Evolutionary conservation across 208 protist species (phyloP).

Genomic region (Novymonas esmeraldas): DNA sequence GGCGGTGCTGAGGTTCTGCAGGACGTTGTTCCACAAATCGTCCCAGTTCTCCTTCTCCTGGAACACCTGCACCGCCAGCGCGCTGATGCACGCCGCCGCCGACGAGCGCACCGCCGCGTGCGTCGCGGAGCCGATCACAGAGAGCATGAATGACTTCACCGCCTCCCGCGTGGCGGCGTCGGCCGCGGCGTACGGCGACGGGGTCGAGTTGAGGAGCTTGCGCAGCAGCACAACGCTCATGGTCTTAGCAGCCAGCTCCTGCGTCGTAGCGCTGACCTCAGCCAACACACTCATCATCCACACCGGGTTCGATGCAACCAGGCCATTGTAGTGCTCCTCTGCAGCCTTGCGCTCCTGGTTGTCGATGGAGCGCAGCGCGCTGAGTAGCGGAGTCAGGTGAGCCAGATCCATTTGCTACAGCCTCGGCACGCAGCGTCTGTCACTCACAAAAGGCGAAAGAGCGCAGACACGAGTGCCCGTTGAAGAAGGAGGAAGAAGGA

Average conservation of each 20-base stretch:
- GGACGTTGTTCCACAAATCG: conserved; percentile 78
- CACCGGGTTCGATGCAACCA: conserved; percentile 40
- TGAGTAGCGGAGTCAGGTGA: conserved; percentile 52
- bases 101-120: conserved; percentile 54
- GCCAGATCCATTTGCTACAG: conserved; percentile 65
- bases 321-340: conserved; percentile 71
- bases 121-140: conserved; percentile 60
- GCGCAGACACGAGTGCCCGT: too few relatives aligned
- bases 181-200: conserved; percentile 49
- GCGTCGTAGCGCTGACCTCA: conserved; percentile 52
- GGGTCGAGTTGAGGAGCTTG: conserved; percentile 69
- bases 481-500: too few relatives aligned
- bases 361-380: conserved; percentile 53
- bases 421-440: too few relatives aligned
- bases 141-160: conserved; percentile 58
- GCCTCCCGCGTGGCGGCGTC: conserved; percentile 49
- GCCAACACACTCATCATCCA: conserved; percentile 71
- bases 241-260: conserved; percentile 42
- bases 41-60: conserved; percentile 67
- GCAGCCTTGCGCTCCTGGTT: conserved; percentile 73
- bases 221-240: conserved; percentile 77
- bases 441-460: too few relatives aligned
- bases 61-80: conserved; percentile 67
- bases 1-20: conserved; percentile 54
- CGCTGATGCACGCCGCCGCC: conserved; percentile 78